Base-by-base conservation (phyloP, 78 protist species). In the Dictyostelium capitatum region DNA sequence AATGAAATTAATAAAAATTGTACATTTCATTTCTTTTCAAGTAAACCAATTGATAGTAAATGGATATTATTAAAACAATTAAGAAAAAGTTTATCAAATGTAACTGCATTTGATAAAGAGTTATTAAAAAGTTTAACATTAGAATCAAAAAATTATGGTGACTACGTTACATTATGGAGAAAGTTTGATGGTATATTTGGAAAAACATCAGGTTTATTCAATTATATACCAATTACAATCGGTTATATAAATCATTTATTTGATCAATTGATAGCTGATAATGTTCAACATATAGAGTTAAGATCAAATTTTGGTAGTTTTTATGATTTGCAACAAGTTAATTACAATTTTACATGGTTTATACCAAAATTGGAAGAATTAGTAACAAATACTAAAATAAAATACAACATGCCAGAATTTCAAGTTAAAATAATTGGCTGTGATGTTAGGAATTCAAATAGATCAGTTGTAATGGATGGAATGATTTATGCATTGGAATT, bases 201-300 rank as follows among this genome's bases (percentile, higher is more conserved):
- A 6, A 62, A 50, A 14, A 67, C 64, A 0, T 15, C 51, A 48
- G 92, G 92, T 6, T 50, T 87, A 50, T 57, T 87, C 3, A 65
- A 64, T 1, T 87, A 87, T 43, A 9, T 48, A 8, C 92, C 92
- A 9, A 50, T 77, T 41, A 23, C 79, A 0, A 8, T 56, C 0
- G 92, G 92, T n/a, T 87, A 87, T 48, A 46, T 77, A 69, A 14
- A 56, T 9, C 92, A 87, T 47, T 53, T 87, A 23, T 19, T 77
- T 53, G 25, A 87, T 10, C 84, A 87, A 77, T 46, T 70, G 41
- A 50, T 90, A 79, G 79, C 11, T 7, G 85, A 90, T 54, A 80
- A 80, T 28, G 43, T 90, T 14, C 95, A 90, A 62, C 95, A 90
- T 32, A 48, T 90, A 3, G 95, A 90, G 15, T 15, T 90, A 3